These are phyloP conservation scores for Exserohilum rostratum DNA, from an alignment of 2,329 filamentous ascomycete genomes.

Conservation along the genomic window DNA sequence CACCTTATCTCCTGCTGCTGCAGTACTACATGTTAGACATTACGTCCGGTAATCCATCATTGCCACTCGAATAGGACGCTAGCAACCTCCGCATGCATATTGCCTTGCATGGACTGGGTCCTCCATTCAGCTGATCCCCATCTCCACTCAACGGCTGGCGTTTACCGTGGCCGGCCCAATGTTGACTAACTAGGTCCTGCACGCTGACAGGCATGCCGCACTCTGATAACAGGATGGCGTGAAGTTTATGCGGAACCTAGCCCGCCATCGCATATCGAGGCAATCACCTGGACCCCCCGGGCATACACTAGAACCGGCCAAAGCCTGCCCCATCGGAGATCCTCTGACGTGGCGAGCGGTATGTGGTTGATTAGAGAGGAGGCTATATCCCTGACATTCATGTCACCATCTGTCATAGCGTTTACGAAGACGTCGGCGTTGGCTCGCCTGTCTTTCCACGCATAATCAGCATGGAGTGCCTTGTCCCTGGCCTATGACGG, in stretches of 20 bases:
- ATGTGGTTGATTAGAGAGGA: constrained; percentile 52
- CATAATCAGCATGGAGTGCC: constrained; percentile 38
- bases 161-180: constrained; percentile 49
- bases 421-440: constrained; percentile 40
- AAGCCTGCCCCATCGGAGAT: constrained; percentile 57
- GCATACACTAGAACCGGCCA: constrained; percentile 55
- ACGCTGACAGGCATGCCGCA: constrained; percentile 50
- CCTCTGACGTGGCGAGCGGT: constrained; percentile 59
- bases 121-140: constrained; percentile 49
- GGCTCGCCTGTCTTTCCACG: constrained; percentile 34
- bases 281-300: constrained; percentile 51
- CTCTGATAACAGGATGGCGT: constrained; percentile 51
- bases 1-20: constrained; percentile 56
- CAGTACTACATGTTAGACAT: constrained; percentile 44
- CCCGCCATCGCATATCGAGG: constrained; percentile 52
- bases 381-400: constrained; percentile 47
- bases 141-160: constrained; percentile 48
- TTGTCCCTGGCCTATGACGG: constrained; percentile 36
- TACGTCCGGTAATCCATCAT: constrained; percentile 47
- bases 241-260: constrained; percentile 53
- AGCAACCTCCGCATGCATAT: constrained; percentile 46
- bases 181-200: constrained; percentile 50
- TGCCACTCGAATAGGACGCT: constrained; percentile 43
- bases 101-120: constrained; percentile 45
- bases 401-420: constrained; percentile 48